Conservation (phyloP, 2,329 filamentous ascomycete genomes). For the Sporothrix pseudoabietina region DNA sequence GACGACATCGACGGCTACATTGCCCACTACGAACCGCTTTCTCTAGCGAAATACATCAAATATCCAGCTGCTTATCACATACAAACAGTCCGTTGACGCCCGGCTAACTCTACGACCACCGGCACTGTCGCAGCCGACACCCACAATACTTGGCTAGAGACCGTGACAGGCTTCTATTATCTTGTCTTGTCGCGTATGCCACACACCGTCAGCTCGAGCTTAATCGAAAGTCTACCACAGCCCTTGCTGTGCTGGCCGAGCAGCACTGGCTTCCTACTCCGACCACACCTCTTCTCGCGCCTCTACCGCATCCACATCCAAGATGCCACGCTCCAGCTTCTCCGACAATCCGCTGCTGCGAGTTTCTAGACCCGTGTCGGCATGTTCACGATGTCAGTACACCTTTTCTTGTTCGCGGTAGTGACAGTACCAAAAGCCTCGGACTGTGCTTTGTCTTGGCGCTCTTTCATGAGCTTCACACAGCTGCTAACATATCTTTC, state of each 20-base stretch:
- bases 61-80: not conserved
- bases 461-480: not conserved
- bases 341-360: conserved; percentile 62
- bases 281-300: not conserved
- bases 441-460: too few species aligned
- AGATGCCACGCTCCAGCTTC: conserved; percentile 47
- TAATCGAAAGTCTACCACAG: not conserved
- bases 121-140: not conserved
- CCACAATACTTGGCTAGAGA: not conserved
- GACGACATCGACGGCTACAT: not conserved
- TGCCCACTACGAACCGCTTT: not conserved
- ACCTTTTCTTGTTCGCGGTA: not conserved
- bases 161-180: too few species aligned
- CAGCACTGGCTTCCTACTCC: conserved; percentile 2
- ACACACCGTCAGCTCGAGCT: too few species aligned
- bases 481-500: conserved; percentile 14
- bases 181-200: not conserved
- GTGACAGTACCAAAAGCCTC: too few species aligned
- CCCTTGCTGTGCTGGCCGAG: conserved; percentile 19
- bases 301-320: not conserved
- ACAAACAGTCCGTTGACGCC: not conserved
- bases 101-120: not conserved
- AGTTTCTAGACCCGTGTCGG: conserved; percentile 77
- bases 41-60: not conserved
- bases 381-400: conserved; percentile 70